phyloP scores from a whole-genome alignment of 2,329 filamentous ascomycete species.

The Zalaria obscura region DNA sequence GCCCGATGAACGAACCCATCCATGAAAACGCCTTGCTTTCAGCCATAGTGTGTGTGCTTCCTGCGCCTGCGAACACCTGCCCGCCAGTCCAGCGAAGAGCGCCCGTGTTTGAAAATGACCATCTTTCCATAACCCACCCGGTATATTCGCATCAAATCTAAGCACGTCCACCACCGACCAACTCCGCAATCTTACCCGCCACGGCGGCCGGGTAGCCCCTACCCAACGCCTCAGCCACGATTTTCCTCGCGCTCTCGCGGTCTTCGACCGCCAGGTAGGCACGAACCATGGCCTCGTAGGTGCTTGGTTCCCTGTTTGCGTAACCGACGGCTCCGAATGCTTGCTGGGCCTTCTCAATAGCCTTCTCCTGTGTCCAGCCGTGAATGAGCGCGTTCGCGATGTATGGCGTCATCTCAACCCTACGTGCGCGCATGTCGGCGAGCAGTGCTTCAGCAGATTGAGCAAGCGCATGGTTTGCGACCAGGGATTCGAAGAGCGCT shows the following conservation, averaged over 20 bases:
- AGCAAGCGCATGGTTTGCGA: constrained; percentile 76
- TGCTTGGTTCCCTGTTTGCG: constrained; percentile 82
- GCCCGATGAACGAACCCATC: no score
- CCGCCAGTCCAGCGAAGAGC: neutral
- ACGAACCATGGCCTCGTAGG: constrained; percentile 96
- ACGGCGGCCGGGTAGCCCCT: constrained; percentile 87
- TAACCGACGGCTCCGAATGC: constrained; percentile 70
- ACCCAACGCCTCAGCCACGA: constrained; percentile 81
- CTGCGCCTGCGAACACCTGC: neutral
- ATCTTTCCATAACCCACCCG: neutral
- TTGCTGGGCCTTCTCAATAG: constrained; percentile 62
- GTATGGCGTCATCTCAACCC: constrained; percentile 84
- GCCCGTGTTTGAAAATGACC: neutral
- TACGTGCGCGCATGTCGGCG: constrained; percentile 55
- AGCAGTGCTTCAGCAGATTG: constrained; percentile 60
- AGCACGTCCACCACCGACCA: constrained; percentile 37
- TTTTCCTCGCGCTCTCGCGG: constrained; percentile 56
- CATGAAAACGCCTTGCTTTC: no score
- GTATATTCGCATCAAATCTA: neutral
- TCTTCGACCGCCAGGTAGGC: constrained; percentile 79
- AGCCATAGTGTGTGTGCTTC: no score
- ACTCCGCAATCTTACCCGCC: constrained; percentile 81
- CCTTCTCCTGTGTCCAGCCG: constrained; percentile 77
- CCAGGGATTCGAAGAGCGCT: constrained; percentile 92
- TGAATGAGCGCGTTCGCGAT: constrained; percentile 98